A percentile compares a stretch with the other conserved stretches of the same genome.
phyloP scores from a whole-genome alignment of 768 basidiomycete species.

The Strobilomyces dryophilus region DNA sequence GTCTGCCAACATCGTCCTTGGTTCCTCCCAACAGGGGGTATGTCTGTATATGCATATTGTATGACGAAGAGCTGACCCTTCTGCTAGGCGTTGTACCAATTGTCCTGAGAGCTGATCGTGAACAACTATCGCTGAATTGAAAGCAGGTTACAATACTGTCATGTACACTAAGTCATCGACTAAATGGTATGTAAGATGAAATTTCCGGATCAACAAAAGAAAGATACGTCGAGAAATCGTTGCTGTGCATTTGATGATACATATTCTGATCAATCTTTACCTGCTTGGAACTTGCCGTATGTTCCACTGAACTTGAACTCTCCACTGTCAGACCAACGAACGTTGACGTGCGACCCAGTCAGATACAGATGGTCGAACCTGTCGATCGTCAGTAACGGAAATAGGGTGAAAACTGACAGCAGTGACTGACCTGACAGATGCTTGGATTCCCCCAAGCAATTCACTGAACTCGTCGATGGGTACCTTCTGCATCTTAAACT shows the following conservation, averaged over 20 bases:
- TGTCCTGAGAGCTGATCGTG: conserved; percentile 18
- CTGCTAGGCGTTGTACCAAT: conserved; percentile 25
- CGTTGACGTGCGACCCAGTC: conserved; percentile 39
- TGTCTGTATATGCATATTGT: conserved; percentile 12
- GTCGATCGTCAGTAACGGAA: background rate
- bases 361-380: conserved; percentile 41
- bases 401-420: background rate
- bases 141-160: background rate
- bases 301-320: conserved; percentile 56
- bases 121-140: conserved; percentile 10
- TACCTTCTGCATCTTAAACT: conserved; percentile 48
- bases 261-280: background rate
- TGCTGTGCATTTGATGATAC: background rate
- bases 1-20: conserved; percentile 44
- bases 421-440: conserved; percentile 33
- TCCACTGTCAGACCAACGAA: conserved; percentile 45
- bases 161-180: background rate
- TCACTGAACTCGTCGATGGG: conserved; percentile 32
- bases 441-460: conserved; percentile 33
- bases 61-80: conserved; percentile 1
- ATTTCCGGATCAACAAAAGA: background rate
- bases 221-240: background rate
- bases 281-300: conserved; percentile 31
- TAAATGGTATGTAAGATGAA: background rate
- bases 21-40: conserved; percentile 61